A percentile compares a stretch with the other conserved stretches of the same genome.
Evolutionary conservation across 225 moss, liverwort and hornwort species (phyloP).

Genomic region (Antitrichia curtipendula): DNA sequence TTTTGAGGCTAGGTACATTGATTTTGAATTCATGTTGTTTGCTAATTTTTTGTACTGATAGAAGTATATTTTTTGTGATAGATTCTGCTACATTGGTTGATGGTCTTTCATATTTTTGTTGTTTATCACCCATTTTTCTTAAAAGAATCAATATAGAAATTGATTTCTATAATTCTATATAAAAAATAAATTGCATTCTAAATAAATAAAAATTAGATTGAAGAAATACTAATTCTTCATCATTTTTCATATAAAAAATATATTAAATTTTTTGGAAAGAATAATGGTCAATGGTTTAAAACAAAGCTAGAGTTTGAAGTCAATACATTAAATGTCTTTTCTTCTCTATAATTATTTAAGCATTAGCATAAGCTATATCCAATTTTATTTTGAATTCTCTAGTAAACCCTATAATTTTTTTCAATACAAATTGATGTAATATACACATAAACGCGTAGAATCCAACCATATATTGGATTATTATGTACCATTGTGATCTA

Average conservation of each 20-base stretch:
- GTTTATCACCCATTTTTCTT: background rate
- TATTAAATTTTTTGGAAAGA: too few relatives aligned
- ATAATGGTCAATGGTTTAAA: background rate
- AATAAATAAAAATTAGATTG: too few relatives aligned
- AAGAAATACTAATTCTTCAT: background rate
- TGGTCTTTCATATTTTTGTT: background rate
- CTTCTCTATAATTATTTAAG: background rate
- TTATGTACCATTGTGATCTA: background rate
- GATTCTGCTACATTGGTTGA: background rate
- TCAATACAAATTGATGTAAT: background rate
- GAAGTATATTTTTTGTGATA: slow-evolving; percentile 2
- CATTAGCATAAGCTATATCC: background rate
- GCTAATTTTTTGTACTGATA: background rate
- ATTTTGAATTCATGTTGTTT: slow-evolving; percentile 7
- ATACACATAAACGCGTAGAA: background rate
- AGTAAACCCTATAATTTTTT: background rate
- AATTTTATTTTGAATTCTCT: background rate
- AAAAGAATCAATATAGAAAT: background rate
- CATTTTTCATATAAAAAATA: too few relatives aligned
- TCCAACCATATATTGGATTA: background rate
- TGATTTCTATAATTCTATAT: background rate
- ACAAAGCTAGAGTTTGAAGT: background rate
- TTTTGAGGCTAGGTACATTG: background rate
- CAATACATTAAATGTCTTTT: too few relatives aligned
- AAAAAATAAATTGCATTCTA: background rate